phyloP scores from a whole-genome alignment of 306 rosid species.

The Elaeagnus macrophylla region DNA sequence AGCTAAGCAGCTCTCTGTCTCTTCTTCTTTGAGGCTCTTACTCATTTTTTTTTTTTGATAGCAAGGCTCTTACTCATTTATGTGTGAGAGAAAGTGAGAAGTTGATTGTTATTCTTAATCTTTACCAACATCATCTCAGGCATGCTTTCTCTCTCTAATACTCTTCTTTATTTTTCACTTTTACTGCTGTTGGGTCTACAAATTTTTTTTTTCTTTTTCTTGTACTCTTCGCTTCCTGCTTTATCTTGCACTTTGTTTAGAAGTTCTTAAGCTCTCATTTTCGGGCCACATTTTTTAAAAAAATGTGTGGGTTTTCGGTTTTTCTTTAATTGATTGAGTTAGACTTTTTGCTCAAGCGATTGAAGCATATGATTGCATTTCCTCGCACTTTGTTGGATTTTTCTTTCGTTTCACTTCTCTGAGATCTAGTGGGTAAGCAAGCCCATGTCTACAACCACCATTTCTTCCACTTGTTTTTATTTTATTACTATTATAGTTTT shows the following conservation, averaged over 20 bases:
- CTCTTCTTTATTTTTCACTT: slow-evolving; percentile 5
- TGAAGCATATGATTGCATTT: slow-evolving; percentile 44
- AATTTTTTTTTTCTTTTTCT: background rate
- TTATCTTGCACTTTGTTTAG: slow-evolving; percentile 19
- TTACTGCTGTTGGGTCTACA: slow-evolving; percentile 20
- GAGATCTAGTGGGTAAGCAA: slow-evolving; percentile 63
- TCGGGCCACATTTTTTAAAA: slow-evolving; percentile 22
- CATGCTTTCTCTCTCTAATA: slow-evolving; percentile 23
- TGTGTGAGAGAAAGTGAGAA: slow-evolving; percentile 15
- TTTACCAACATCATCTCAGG: slow-evolving; percentile 7
- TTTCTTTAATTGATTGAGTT: slow-evolving; percentile 22
- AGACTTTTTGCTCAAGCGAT: slow-evolving; percentile 43
- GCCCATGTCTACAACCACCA: slow-evolving; percentile 15
- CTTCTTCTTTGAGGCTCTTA: background rate
- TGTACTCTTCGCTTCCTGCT: background rate
- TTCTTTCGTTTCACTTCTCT: slow-evolving; percentile 47
- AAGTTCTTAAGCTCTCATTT: slow-evolving; percentile 3
- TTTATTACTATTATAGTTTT: background rate
- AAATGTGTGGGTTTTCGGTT: slow-evolving; percentile 16
- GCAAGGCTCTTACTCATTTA: background rate
- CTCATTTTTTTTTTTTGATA: too few relatives aligned
- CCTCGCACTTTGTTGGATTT: slow-evolving; percentile 35
- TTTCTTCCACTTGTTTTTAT: slow-evolving; percentile 13
- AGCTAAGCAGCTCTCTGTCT: slow-evolving; percentile 15
- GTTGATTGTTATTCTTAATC: slow-evolving; percentile 1